Percentiles rank a stretch among this genome's conserved stretches.
Evolutionary conservation across 1,284 basidiomycete genomes (phyloP).

Genomic region (Puccinia coronata): DNA sequence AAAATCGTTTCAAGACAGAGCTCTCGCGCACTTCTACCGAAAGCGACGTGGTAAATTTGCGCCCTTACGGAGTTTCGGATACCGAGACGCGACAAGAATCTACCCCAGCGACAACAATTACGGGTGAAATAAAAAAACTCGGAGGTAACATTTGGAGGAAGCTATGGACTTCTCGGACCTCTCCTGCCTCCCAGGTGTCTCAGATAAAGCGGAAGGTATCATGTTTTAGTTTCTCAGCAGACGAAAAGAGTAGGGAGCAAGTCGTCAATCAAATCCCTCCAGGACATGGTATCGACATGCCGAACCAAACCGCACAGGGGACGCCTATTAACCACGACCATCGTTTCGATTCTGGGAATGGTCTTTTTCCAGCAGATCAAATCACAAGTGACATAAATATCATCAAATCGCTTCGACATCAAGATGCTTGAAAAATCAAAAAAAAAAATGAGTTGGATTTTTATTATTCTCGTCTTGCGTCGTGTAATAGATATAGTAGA

Average conservation of each 20-base stretch:
- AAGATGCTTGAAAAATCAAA: too few species aligned
- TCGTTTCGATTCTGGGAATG: neutral
- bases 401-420: conserved; percentile 12
- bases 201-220: neutral
- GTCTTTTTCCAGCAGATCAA: neutral
- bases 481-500: too few species aligned
- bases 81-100: neutral
- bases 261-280: neutral
- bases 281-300: neutral
- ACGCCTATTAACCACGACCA: neutral
- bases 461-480: too few species aligned
- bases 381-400: conserved; percentile 18
- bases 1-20: neutral
- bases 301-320: neutral
- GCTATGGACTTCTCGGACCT: neutral
- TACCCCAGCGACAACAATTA: neutral
- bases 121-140: neutral
- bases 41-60: conserved; percentile 19
- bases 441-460: too few species aligned
- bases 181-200: neutral
- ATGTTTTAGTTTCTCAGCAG: neutral
- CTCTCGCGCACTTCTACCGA: neutral
- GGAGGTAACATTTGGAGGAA: neutral
- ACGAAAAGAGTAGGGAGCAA: too few species aligned
- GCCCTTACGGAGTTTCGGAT: neutral